Conservation (phyloP, 768 basidiomycete genomes). For the Boletus speciosus region DNA sequence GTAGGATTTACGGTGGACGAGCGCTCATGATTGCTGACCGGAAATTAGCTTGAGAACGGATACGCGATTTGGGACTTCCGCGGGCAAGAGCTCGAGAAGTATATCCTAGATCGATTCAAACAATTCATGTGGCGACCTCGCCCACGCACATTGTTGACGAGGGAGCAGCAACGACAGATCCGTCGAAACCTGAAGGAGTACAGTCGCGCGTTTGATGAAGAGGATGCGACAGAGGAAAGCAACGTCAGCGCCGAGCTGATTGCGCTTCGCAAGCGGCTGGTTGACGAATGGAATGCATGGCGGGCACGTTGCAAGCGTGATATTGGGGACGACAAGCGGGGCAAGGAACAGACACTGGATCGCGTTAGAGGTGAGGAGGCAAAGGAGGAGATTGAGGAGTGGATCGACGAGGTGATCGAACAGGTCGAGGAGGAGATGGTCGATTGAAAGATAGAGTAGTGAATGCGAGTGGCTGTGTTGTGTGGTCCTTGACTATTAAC, state of each 20-base stretch:
- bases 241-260: constrained; percentile 92
- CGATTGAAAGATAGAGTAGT: constrained; percentile 32
- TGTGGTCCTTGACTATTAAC: background rate
- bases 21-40: constrained; percentile 7
- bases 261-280: constrained; percentile 82
- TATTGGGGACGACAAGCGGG: constrained; percentile 51
- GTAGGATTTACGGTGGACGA: constrained; percentile 43
- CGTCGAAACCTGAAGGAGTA: constrained; percentile 89
- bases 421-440: constrained; percentile 82
- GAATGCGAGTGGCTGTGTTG: constrained; percentile 24
- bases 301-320: constrained; percentile 67
- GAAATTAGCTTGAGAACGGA: constrained; percentile 84
- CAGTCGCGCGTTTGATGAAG: constrained; percentile 90
- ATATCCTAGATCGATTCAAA: constrained; percentile 92
- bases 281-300: constrained; percentile 99
- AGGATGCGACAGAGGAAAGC: constrained; percentile 93
- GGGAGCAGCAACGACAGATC: constrained; percentile 83
- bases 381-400: constrained; percentile 90
- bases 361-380: constrained; percentile 46
- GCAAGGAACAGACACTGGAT: constrained; percentile 34
- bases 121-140: constrained; percentile 98
- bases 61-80: constrained; percentile 98
- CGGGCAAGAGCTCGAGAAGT: constrained; percentile 90
- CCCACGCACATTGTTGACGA: constrained; percentile 81
- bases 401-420: constrained; percentile 91